Evolutionary conservation across 148 eudicot genomes (phyloP).

Genomic region (Cornus controversa): DNA sequence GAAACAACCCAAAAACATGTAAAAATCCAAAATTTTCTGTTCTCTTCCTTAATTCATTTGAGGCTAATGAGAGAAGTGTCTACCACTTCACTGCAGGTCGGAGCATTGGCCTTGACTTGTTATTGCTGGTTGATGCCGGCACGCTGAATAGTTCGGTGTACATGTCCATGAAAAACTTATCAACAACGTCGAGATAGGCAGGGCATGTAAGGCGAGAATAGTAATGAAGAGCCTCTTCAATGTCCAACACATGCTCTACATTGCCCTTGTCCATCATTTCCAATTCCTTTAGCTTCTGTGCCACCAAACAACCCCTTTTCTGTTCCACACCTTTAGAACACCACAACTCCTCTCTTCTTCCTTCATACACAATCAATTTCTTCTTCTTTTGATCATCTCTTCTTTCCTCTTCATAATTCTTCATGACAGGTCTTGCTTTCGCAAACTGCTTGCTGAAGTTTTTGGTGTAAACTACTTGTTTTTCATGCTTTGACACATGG

Average conservation of each 20-base stretch:
- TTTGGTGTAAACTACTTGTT: background rate
- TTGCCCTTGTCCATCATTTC: conserved; percentile 42
- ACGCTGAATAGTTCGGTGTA: conserved; percentile 30
- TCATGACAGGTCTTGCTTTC: background rate
- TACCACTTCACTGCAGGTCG: background rate
- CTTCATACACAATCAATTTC: conserved; percentile 13
- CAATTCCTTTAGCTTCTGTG: conserved; percentile 51
- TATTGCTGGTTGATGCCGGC: conserved; percentile 5
- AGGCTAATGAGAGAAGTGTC: background rate
- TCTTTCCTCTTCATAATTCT: background rate
- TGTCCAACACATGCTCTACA: conserved; percentile 49
- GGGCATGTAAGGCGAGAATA: conserved; percentile 60
- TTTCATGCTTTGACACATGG: background rate
- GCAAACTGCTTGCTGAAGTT: background rate
- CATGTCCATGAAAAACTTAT: conserved; percentile 55
- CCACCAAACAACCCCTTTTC: conserved; percentile 25
- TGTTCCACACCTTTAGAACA: conserved; percentile 18
- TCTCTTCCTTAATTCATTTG: background rate
- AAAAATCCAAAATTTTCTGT: background rate
- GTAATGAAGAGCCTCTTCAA: conserved; percentile 59
- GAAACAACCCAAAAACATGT: background rate
- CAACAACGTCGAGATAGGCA: conserved; percentile 55
- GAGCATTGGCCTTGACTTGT: background rate
- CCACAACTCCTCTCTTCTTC: conserved; percentile 5
- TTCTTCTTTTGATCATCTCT: conserved; percentile 9